A percentile compares a stretch with the other conserved stretches of the same genome.
These are phyloP conservation scores for Paraglomus occultum DNA, from an alignment of 192 early-diverging fungal species.

Conservation along the genomic window DNA sequence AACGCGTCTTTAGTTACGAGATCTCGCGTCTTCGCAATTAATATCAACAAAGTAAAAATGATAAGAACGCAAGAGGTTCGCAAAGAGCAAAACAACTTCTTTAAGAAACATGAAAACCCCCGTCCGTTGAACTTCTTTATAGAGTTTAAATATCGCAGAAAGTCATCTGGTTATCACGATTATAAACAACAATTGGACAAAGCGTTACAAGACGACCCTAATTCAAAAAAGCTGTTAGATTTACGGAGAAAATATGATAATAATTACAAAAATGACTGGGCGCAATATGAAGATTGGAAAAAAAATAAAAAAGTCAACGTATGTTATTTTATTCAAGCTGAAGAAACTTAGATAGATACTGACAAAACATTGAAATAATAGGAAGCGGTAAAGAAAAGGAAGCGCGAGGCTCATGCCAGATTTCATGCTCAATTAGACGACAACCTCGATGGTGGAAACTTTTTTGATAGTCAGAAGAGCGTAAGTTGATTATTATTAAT, in stretches of 20 bases:
- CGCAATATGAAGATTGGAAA: constrained; percentile 6
- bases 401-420: background rate
- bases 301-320: constrained; percentile 12
- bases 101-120: background rate
- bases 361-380: no score
- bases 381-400: no score
- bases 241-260: constrained; percentile 13
- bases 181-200: background rate
- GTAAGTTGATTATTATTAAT: background rate
- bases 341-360: no score
- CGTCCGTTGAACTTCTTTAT: background rate
- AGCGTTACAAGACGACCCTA: background rate
- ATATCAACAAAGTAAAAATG: no score
- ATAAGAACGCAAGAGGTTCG: no score
- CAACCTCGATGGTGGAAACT: background rate
- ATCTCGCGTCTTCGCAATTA: no score
- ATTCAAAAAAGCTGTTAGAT: background rate
- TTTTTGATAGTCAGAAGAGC: no score
- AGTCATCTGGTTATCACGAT: background rate
- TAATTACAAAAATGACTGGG: no score
- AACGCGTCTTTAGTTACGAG: no score
- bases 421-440: background rate
- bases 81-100: constrained; percentile 1
- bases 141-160: background rate
- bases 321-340: constrained; percentile 16